Evolutionary conservation across 139 green algal species (phyloP).

Genomic region (Chlorella sp.): DNA sequence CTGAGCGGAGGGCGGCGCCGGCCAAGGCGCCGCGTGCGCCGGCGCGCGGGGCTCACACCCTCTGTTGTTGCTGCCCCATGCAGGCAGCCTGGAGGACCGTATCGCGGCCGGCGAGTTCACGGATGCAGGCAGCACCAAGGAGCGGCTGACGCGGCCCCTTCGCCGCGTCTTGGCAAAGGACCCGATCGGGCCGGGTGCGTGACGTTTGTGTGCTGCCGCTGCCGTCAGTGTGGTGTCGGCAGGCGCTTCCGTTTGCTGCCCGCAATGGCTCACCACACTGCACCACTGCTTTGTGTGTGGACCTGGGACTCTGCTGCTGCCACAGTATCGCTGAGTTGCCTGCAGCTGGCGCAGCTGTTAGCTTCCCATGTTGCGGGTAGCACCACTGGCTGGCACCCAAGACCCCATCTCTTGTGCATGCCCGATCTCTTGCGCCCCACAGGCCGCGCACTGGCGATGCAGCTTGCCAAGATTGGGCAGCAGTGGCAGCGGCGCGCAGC

Average conservation of each 20-base stretch:
- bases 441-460: conserved; percentile 63
- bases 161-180: conserved; percentile 77
- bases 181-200: conserved; percentile 65
- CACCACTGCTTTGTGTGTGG: no score
- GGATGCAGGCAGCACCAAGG: conserved; percentile 77
- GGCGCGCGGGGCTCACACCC: not conserved
- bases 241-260: no score
- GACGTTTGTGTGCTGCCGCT: no score
- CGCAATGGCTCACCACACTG: no score
- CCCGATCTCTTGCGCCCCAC: not conserved
- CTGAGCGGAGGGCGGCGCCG: no score
- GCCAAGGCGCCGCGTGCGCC: not conserved
- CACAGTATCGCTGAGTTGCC: no score
- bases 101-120: conserved; percentile 77
- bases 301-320: no score
- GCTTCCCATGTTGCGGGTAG: no score
- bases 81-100: not conserved
- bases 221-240: no score
- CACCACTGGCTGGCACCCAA: no score
- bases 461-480: conserved; percentile 72
- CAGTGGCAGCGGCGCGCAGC: conserved; percentile 67
- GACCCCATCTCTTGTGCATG: not conserved
- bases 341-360: no score
- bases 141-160: conserved; percentile 72
- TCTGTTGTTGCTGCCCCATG: not conserved